phyloP scores from a whole-genome alignment of 345 rosid species.

The Fremontodendron californicum region DNA sequence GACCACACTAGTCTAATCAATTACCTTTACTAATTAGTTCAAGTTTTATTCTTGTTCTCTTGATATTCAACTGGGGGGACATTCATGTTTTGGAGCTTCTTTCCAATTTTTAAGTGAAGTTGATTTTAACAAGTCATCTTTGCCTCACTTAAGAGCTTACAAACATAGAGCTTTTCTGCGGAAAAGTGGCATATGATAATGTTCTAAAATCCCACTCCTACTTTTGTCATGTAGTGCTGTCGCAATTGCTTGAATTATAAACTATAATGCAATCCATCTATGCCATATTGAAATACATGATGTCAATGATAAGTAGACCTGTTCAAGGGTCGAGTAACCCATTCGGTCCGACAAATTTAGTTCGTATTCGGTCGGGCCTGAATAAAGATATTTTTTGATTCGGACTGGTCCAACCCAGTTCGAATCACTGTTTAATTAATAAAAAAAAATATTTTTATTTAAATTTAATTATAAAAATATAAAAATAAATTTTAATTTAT shows the following conservation, averaged over 20 bases:
- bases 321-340: too few species aligned
- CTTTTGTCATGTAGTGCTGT: neutral
- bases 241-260: neutral
- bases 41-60: conserved; percentile 28
- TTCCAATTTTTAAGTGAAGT: neutral
- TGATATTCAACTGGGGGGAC: conserved; percentile 36
- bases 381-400: too few species aligned
- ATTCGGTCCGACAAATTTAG: too few species aligned
- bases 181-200: neutral
- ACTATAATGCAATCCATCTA: neutral
- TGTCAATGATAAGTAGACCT: too few species aligned
- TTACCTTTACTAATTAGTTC: conserved; percentile 2
- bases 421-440: too few species aligned
- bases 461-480: too few species aligned
- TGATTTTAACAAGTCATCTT: neutral
- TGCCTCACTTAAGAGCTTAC: neutral
- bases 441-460: too few species aligned
- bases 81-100: conserved; percentile 1
- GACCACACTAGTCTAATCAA: conserved; percentile 29
- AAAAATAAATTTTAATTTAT: too few species aligned
- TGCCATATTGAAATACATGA: too few species aligned
- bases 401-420: too few species aligned
- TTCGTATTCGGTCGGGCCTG: too few species aligned
- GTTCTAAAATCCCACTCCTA: neutral
- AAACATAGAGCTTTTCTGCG: neutral